A percentile compares a stretch with the other conserved stretches of the same genome.
These are phyloP conservation scores for Anastatica hierochuntica DNA, from an alignment of 345 rosid genomes.

Conservation along the genomic window DNA sequence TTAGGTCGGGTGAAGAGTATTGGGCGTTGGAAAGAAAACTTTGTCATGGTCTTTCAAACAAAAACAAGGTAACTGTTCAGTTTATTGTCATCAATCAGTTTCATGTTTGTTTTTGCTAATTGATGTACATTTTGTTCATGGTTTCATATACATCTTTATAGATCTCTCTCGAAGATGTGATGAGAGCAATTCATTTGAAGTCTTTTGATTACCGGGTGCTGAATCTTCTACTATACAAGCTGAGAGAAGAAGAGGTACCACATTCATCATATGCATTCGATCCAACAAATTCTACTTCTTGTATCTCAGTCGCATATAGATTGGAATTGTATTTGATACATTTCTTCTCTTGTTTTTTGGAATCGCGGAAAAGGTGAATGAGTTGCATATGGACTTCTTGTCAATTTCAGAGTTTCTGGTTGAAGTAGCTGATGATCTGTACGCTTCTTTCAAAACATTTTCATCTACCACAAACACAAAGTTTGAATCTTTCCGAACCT, in stretches of 20 bases:
- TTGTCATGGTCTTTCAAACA: constrained; percentile 45
- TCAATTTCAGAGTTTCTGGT: constrained; percentile 78
- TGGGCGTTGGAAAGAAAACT: constrained; percentile 91
- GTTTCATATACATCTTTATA: constrained; percentile 13
- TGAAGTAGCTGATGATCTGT: constrained; percentile 89
- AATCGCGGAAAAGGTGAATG: constrained; percentile 54
- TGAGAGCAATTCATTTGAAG: constrained; percentile 69
- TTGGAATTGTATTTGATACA: neutral
- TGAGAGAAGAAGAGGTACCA: constrained; percentile 60
- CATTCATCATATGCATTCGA: neutral
- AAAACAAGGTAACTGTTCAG: constrained; percentile 35
- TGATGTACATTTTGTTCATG: neutral
- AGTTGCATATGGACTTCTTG: constrained; percentile 75
- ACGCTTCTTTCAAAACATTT: constrained; percentile 12
- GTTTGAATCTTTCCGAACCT: constrained; percentile 5
- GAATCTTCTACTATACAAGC: constrained; percentile 69
- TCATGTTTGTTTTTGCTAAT: neutral
- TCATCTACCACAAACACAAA: constrained; percentile 21
- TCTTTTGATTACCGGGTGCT: constrained; percentile 80
- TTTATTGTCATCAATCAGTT: neutral
- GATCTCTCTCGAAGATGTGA: constrained; percentile 61
- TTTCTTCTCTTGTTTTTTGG: constrained; percentile 21
- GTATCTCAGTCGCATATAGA: too few species aligned
- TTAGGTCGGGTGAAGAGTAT: constrained; percentile 62
- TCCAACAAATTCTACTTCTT: neutral